Evolutionary conservation across 441 rosid species (phyloP).

Genomic region (Brassica balearica): DNA sequence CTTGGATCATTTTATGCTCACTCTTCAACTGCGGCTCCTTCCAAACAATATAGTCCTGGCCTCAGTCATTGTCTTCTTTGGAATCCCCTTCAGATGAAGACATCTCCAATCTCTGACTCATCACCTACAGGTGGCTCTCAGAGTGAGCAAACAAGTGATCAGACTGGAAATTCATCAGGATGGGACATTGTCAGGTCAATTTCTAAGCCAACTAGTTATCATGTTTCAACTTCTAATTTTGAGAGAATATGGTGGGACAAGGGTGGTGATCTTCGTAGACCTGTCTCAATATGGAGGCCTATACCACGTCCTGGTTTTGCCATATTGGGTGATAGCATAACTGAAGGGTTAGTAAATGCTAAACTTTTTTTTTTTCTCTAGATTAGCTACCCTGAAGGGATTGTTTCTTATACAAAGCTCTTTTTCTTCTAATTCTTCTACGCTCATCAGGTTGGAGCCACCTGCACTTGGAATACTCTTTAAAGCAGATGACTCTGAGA

Average conservation of each 20-base stretch:
- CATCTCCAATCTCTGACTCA: constrained; percentile 51
- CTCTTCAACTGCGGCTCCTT: constrained; percentile 71
- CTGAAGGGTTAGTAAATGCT: constrained; percentile 77
- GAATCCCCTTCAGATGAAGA: constrained; percentile 65
- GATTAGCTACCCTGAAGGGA: constrained; percentile 4
- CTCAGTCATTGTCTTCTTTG: constrained; percentile 84
- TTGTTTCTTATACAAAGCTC: constrained; percentile 21
- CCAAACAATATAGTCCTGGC: constrained; percentile 60
- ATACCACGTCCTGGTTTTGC: constrained; percentile 78
- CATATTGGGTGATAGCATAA: constrained; percentile 90
- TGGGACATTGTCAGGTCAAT: constrained; percentile 90
- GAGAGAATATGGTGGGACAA: constrained; percentile 99
- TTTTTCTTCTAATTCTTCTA: constrained; percentile 37
- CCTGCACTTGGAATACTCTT: constrained; percentile 89
- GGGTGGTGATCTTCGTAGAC: constrained; percentile 87
- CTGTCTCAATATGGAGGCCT: constrained; percentile 99
- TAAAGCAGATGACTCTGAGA: constrained; percentile 77
- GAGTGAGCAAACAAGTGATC: constrained; percentile 54
- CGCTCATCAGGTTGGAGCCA: constrained; percentile 82
- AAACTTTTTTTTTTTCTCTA: constrained; percentile 12
- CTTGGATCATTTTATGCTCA: constrained; percentile 94
- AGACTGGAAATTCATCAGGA: constrained; percentile 71
- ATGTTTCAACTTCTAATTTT: constrained; percentile 84
- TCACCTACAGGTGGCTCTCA: constrained; percentile 45
- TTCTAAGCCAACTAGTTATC: constrained; percentile 71